phyloP scores from a whole-genome alignment of 2,329 filamentous ascomycete genomes.

The Gnomoniopsis sp. region DNA sequence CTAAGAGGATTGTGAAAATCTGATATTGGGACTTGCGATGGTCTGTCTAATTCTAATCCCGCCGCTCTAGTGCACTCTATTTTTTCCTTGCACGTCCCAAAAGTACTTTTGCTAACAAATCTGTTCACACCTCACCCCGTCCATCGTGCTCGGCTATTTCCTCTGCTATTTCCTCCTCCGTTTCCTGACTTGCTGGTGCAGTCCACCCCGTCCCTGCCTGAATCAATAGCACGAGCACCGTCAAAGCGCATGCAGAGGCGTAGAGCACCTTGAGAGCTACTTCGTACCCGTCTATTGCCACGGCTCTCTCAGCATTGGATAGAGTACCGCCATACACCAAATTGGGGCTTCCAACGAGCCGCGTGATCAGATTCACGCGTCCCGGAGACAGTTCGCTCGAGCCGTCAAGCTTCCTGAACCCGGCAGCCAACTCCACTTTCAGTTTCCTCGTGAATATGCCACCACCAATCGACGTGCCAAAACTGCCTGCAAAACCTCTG shows the following conservation, averaged over 20 bases:
- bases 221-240: conserved; percentile 39
- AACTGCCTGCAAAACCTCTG: conserved; percentile 76
- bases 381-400: conserved; percentile 28
- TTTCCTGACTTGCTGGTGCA: conserved; percentile 41
- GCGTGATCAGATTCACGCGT: conserved; percentile 39
- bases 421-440: conserved; percentile 47
- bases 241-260: conserved; percentile 41
- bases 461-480: conserved; percentile 76
- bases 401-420: conserved; percentile 51
- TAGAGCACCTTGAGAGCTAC: conserved; percentile 43
- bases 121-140: conserved; percentile 30
- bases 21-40: background rate
- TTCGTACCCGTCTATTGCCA: conserved; percentile 48
- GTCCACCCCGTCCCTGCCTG: conserved; percentile 52
- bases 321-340: conserved; percentile 44
- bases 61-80: background rate
- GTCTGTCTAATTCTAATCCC: background rate
- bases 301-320: conserved; percentile 34
- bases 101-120: background rate
- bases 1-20: background rate
- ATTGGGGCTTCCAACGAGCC: conserved; percentile 48
- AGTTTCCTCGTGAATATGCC: conserved; percentile 69
- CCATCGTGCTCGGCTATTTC: conserved; percentile 29
- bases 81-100: background rate
- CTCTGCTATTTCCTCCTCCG: conserved; percentile 42